These are phyloP conservation scores for Tetrapisispora namnaoensis DNA, from an alignment of 805 yeast genomes.

Conservation along the genomic window DNA sequence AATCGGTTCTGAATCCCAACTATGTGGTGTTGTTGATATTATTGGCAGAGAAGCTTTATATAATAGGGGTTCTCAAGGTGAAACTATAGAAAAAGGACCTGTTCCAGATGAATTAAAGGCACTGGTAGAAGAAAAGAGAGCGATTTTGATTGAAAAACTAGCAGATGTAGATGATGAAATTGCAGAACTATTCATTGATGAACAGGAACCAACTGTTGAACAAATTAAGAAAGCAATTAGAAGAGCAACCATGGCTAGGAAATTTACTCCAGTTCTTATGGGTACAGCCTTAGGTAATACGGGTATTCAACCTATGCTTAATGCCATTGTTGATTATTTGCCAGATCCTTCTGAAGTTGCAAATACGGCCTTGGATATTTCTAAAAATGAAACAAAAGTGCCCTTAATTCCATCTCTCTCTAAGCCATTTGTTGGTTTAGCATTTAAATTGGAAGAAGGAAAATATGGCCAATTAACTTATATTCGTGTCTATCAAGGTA, in stretches of 20 bases:
- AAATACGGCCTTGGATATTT: conserved; percentile 78
- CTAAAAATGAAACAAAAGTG: conserved; percentile 55
- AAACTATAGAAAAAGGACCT: conserved; percentile 51
- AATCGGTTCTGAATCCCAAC: conserved; percentile 81
- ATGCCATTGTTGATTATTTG: conserved; percentile 89
- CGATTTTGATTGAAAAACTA: conserved; percentile 75
- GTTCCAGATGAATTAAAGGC: conserved; percentile 75
- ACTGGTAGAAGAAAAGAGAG: conserved; percentile 83
- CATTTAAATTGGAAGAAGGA: conserved; percentile 98
- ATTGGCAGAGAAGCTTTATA: conserved; percentile 80
- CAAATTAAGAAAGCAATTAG: conserved; percentile 87
- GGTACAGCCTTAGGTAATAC: conserved; percentile 97
- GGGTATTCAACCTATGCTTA: conserved; percentile 91
- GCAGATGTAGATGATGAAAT: conserved; percentile 98
- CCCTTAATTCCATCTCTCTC: conserved; percentile 60
- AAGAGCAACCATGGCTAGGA: conserved; percentile 89
- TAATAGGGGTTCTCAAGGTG: conserved; percentile 89
- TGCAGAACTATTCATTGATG: conserved; percentile 87
- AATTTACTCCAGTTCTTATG: conserved; percentile 98
- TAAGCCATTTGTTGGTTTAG: conserved; percentile 87
- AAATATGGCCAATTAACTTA: conserved; percentile 96
- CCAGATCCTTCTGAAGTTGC: conserved; percentile 93
- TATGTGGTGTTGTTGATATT: conserved; percentile 85
- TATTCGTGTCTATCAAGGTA: conserved; percentile 94
- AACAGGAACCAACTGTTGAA: conserved; percentile 71